Evolutionary conservation across 306 rosid genomes (phyloP).

Genomic region (Vigna mungo): DNA sequence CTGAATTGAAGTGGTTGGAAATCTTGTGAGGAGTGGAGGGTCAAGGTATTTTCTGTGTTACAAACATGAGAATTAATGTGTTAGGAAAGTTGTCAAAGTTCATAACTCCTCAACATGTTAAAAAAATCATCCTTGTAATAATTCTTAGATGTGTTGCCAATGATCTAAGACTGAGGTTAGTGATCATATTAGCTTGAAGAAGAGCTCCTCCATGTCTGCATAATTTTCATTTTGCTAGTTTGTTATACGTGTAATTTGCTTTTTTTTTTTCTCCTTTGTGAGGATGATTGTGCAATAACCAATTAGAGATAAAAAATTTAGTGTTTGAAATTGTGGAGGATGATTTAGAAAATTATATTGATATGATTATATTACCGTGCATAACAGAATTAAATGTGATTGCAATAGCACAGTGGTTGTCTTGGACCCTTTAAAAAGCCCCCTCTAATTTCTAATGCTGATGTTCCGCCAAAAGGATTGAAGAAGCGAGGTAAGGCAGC

Average conservation of each 20-base stretch:
- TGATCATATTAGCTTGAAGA: background rate
- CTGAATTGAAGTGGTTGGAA: background rate
- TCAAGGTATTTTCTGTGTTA: background rate
- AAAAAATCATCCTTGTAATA: background rate
- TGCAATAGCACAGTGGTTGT: slow-evolving; percentile 99
- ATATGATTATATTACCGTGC: slow-evolving; percentile 49
- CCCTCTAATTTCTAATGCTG: slow-evolving; percentile 40
- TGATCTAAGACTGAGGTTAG: background rate
- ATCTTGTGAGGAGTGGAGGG: background rate
- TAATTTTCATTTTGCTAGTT: background rate
- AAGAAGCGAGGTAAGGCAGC: slow-evolving; percentile 42
- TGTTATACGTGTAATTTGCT: background rate
- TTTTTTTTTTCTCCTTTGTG: background rate
- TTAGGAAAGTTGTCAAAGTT: background rate
- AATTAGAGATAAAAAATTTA: background rate
- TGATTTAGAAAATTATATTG: slow-evolving; percentile 3
- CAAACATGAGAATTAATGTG: background rate
- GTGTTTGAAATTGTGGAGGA: slow-evolving; percentile 15
- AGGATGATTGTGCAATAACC: background rate
- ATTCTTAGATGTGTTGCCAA: background rate
- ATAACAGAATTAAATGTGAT: slow-evolving; percentile 72
- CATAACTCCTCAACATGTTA: background rate
- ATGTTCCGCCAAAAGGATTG: slow-evolving; percentile 53
- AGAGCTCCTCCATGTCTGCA: background rate
- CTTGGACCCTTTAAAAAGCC: slow-evolving; percentile 73